Evolutionary conservation across 2,329 filamentous ascomycete genomes (phyloP).

Genomic region (Fusarium palustre): DNA sequence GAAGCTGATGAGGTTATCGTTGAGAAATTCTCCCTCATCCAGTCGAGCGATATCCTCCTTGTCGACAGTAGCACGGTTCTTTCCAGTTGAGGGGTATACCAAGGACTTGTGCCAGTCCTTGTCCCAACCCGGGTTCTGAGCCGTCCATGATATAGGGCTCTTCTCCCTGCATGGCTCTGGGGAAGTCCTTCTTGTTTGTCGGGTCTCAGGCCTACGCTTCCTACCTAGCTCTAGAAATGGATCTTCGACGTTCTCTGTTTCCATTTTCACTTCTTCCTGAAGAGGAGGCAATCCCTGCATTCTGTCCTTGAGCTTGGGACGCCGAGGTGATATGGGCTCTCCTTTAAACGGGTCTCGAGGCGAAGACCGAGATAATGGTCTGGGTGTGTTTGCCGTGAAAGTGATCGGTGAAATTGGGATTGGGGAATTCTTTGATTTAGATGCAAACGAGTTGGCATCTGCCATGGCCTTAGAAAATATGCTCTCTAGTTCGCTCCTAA

Average conservation of each 20-base stretch:
- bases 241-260: background rate
- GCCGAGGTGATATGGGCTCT: constrained; percentile 9
- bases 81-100: constrained; percentile 69
- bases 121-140: constrained; percentile 63
- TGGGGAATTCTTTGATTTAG: background rate
- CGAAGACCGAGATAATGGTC: background rate
- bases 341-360: constrained; percentile 22
- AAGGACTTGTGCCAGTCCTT: constrained; percentile 68
- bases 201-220: constrained; percentile 33
- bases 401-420: background rate
- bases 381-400: background rate
- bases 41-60: constrained; percentile 80
- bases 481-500: constrained; percentile 29
- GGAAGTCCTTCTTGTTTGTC: constrained; percentile 45
- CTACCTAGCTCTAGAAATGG: constrained; percentile 10
- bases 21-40: constrained; percentile 86
- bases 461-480: constrained; percentile 10
- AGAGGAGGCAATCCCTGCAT: constrained; percentile 30
- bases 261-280: constrained; percentile 1
- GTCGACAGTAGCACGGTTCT: constrained; percentile 73
- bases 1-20: constrained; percentile 92
- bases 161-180: constrained; percentile 22
- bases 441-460: constrained; percentile 4
- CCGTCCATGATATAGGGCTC: constrained; percentile 60
- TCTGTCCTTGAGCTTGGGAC: constrained; percentile 46